phyloP scores from a whole-genome alignment of 2,329 filamentous ascomycete genomes.

The Epichloe gansuensis region DNA sequence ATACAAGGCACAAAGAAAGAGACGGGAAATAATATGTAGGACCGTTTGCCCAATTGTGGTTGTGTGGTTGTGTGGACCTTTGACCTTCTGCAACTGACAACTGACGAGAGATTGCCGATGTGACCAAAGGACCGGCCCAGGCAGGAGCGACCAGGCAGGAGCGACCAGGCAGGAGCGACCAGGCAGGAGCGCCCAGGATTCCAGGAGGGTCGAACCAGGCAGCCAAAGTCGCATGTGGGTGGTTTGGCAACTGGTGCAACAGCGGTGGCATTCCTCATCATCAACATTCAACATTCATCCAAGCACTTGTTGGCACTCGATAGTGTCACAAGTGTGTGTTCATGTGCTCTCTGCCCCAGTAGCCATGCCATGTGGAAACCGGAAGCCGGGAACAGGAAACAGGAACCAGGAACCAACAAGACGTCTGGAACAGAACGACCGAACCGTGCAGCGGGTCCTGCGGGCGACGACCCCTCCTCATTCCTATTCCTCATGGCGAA shows the following conservation, averaged over 20 bases:
- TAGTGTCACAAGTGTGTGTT: not conserved
- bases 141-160: not conserved
- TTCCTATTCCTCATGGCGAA: no score
- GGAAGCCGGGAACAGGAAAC: no score
- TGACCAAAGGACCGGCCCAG: not conserved
- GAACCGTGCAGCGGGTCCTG: no score
- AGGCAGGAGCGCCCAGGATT: not conserved
- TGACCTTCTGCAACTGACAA: not conserved
- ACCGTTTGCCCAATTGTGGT: not conserved
- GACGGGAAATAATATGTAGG: not conserved
- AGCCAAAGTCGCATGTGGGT: not conserved
- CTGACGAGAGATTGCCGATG: not conserved
- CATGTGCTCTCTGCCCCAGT: no score
- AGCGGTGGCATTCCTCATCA: not conserved
- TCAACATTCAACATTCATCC: not conserved
- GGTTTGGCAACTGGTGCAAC: not conserved
- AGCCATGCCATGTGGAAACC: no score
- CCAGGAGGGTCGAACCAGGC: not conserved
- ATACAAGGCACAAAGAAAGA: not conserved
- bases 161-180: not conserved
- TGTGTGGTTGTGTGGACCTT: not conserved
- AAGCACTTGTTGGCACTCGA: not conserved
- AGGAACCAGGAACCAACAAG: no score
- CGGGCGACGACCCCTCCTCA: no score
- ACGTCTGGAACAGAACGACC: no score